Percentiles rank a stretch among this genome's conserved stretches.
phyloP scores from a whole-genome alignment of 2,329 filamentous ascomycete genomes.

The Immersiporthe knoxdaviesiana region DNA sequence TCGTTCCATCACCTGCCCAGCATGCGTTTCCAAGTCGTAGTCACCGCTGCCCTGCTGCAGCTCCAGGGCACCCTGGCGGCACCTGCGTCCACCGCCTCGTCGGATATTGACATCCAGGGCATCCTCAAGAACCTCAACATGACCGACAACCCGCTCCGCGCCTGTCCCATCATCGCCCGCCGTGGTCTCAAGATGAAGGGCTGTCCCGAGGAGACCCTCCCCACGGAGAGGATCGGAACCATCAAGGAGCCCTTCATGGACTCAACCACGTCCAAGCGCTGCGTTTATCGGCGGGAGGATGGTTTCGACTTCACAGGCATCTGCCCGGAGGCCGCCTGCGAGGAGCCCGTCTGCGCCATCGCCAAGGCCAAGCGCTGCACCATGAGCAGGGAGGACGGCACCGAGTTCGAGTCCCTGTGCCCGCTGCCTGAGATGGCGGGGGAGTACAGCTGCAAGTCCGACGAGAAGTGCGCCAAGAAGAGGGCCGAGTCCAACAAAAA shows the following conservation, averaged over 20 bases:
- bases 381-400: not conserved
- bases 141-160: not conserved
- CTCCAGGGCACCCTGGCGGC: not conserved
- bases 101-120: not conserved
- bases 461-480: not conserved
- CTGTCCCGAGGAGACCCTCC: not conserved
- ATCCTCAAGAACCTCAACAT: slow-evolving; percentile 4
- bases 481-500: not conserved
- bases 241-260: not conserved
- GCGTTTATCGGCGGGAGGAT: not conserved
- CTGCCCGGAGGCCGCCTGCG: not conserved
- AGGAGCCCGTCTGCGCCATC: not conserved
- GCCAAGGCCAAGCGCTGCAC: not conserved
- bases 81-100: not conserved
- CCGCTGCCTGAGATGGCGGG: not conserved
- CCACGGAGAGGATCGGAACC: not conserved
- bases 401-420: not conserved
- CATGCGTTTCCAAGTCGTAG: not conserved
- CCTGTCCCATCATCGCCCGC: not conserved
- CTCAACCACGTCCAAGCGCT: not conserved
- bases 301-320: not conserved
- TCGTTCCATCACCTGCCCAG: not conserved
- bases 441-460: not conserved
- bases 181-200: not conserved
- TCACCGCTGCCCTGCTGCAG: slow-evolving; percentile 1